A percentile compares a stretch with the other conserved stretches of the same genome.
These are phyloP conservation scores for Fagus crenata DNA, from an alignment of 306 rosid genomes.

Conservation along the genomic window DNA sequence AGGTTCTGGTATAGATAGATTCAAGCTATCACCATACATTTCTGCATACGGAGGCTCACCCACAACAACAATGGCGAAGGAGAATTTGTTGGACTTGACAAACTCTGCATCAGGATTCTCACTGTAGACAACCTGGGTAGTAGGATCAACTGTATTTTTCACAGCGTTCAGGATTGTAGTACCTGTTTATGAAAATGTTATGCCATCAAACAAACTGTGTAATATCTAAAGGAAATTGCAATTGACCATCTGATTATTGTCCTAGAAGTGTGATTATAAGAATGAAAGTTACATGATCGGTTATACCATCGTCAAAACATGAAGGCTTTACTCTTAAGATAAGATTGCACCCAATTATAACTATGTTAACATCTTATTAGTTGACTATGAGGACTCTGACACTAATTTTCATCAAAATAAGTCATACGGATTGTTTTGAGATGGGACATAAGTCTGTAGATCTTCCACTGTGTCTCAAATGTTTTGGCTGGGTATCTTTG, in stretches of 20 bases:
- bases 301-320: no score
- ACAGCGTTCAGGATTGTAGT: constrained; percentile 82
- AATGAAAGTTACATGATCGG: no score
- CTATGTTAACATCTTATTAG: no score
- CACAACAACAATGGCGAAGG: constrained; percentile 70
- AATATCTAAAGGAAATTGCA: neutral
- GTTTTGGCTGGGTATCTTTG: no score
- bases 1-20: constrained; percentile 65
- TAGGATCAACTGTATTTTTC: constrained; percentile 61
- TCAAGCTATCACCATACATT: constrained; percentile 72
- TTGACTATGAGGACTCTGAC: no score
- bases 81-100: constrained; percentile 60
- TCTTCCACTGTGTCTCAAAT: no score
- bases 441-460: neutral
- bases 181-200: constrained; percentile 41
- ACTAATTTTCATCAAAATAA: no score
- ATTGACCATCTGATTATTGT: no score
- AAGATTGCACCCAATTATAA: no score
- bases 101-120: constrained; percentile 64
- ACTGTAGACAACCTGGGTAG: constrained; percentile 69
- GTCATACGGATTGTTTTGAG: neutral
- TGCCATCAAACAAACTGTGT: constrained; percentile 3
- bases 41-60: constrained; percentile 94
- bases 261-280: no score
- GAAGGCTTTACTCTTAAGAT: neutral